Percentiles rank a stretch among this genome's conserved stretches.
Conservation (phyloP, 306 rosid species). For the Abrus pulchellus region DNA sequence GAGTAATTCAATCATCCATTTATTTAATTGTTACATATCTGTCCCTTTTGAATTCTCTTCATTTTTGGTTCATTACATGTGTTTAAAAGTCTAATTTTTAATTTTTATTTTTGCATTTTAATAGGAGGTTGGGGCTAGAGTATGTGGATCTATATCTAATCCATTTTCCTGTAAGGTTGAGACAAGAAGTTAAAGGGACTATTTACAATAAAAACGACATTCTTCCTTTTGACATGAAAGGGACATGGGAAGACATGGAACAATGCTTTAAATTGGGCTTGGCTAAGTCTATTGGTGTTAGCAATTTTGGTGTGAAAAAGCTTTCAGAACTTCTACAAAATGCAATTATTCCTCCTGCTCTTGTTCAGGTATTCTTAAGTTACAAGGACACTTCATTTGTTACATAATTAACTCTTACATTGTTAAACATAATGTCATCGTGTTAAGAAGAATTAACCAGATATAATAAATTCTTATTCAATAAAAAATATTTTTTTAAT, state of each 20-base stretch:
- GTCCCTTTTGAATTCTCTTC: not conserved
- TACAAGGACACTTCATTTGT: too few relatives aligned
- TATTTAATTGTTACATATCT: not conserved
- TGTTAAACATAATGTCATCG: too few relatives aligned
- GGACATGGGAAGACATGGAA: slow-evolving; percentile 63
- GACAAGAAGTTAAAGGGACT: slow-evolving; percentile 7
- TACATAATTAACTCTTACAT: too few relatives aligned
- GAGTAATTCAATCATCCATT: slow-evolving; percentile 28
- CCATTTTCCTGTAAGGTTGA: slow-evolving; percentile 58
- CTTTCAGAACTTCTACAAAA: slow-evolving; percentile 40
- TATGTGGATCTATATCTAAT: slow-evolving; percentile 60
- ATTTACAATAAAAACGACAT: slow-evolving; percentile 39
- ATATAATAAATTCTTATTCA: too few relatives aligned
- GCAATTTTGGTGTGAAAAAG: slow-evolving; percentile 55
- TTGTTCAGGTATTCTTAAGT: slow-evolving; percentile 46
- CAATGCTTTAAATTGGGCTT: slow-evolving; percentile 48
- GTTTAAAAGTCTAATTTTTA: not conserved
- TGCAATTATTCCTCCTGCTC: slow-evolving; percentile 54
- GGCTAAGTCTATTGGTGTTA: slow-evolving; percentile 57
- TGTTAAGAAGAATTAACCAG: too few relatives aligned
- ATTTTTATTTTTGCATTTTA: not conserved
- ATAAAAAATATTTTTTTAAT: too few relatives aligned
- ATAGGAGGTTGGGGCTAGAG: slow-evolving; percentile 57
- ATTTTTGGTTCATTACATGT: not conserved
- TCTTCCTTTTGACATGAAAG: slow-evolving; percentile 56